phyloP scores from a whole-genome alignment of 1,284 basidiomycete species.

The Lentinus polychrous region DNA sequence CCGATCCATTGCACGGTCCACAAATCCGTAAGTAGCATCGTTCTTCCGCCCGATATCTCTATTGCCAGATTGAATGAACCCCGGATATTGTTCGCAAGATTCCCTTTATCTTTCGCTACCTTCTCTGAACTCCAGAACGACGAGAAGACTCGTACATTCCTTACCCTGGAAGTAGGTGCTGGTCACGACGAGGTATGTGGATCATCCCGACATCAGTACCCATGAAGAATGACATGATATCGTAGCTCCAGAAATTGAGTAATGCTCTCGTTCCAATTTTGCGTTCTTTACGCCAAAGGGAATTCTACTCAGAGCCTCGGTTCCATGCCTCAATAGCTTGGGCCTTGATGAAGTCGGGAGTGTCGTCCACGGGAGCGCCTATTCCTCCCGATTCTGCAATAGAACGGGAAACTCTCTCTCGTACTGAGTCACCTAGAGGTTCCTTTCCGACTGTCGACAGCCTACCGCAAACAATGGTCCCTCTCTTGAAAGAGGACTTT shows the following conservation, averaged over 20 bases:
- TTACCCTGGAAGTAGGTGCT: slow-evolving; percentile 70
- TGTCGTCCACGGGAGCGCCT: neutral
- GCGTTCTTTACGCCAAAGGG: slow-evolving; percentile 53
- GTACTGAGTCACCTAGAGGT: neutral
- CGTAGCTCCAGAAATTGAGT: slow-evolving; percentile 48
- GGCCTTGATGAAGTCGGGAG: slow-evolving; percentile 40
- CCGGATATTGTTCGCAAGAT: slow-evolving; percentile 35
- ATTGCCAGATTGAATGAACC: neutral
- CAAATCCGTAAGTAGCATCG: slow-evolving; percentile 38
- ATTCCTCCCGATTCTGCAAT: neutral
- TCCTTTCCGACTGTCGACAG: slow-evolving; percentile 40
- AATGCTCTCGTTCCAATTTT: slow-evolving; percentile 48
- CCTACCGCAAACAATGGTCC: slow-evolving; percentile 44
- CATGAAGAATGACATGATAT: neutral
- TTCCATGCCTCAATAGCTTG: slow-evolving; percentile 82
- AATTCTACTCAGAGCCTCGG: slow-evolving; percentile 65
- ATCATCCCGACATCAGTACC: no score
- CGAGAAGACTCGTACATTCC: slow-evolving; percentile 68
- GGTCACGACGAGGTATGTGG: slow-evolving; percentile 64
- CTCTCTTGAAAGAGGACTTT: slow-evolving; percentile 42
- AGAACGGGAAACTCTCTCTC: neutral
- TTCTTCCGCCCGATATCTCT: neutral
- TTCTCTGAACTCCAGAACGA: slow-evolving; percentile 72
- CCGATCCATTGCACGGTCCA: slow-evolving; percentile 36
- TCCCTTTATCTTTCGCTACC: slow-evolving; percentile 61